A percentile compares a stretch with the other conserved stretches of the same genome.
phyloP scores from a whole-genome alignment of 768 basidiomycete species.

The Serendipita vermifera region DNA sequence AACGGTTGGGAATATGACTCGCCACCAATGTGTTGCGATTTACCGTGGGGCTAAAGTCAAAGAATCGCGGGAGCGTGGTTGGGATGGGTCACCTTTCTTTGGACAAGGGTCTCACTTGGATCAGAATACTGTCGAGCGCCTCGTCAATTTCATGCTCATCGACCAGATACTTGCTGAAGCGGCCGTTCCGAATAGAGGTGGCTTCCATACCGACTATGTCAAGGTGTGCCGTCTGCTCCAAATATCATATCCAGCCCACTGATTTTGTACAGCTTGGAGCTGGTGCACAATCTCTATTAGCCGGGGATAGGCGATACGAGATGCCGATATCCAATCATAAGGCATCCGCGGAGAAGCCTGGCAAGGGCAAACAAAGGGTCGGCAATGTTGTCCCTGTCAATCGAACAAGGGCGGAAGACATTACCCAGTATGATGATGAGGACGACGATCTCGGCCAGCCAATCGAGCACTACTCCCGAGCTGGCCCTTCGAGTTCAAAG shows the following conservation, averaged over 20 bases:
- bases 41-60: slow-evolving; percentile 48
- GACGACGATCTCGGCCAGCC: slow-evolving; percentile 7
- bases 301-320: slow-evolving; percentile 8
- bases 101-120: slow-evolving; percentile 43
- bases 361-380: slow-evolving; percentile 6
- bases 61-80: slow-evolving; percentile 35
- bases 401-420: slow-evolving; percentile 9
- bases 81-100: slow-evolving; percentile 35
- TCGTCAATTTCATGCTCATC: not conserved
- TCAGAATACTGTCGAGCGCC: not conserved
- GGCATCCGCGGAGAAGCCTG: not conserved
- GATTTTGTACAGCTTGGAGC: slow-evolving; percentile 13
- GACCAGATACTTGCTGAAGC: not conserved
- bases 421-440: slow-evolving; percentile 11
- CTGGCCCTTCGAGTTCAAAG: not conserved
- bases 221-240: slow-evolving; percentile 28
- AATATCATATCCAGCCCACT: not conserved
- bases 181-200: slow-evolving; percentile 23
- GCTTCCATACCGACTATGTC: slow-evolving; percentile 41
- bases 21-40: slow-evolving; percentile 43
- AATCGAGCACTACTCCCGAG: not conserved
- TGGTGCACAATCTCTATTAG: slow-evolving; percentile 13
- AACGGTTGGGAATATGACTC: slow-evolving; percentile 43
- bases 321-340: slow-evolving; percentile 13
- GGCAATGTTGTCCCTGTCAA: slow-evolving; percentile 12